Percentiles rank a stretch among this genome's conserved stretches.
These are phyloP conservation scores for Lunasporangiospora selenospora DNA, from an alignment of 192 early-diverging fungal genomes.

Conservation along the genomic window DNA sequence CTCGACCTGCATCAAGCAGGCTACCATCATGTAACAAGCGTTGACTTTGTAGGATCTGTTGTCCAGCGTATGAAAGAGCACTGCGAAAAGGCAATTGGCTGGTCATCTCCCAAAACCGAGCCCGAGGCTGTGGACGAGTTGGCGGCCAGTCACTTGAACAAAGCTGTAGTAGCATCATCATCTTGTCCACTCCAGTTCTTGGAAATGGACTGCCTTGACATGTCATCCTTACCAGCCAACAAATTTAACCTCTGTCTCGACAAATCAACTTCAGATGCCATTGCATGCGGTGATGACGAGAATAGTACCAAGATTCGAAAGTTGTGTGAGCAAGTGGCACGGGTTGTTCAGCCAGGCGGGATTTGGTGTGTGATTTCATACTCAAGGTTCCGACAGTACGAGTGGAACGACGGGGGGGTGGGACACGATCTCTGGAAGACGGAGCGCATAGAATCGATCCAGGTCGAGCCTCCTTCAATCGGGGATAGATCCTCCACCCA, in stretches of 20 bases:
- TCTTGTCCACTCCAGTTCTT: slow-evolving; percentile 25
- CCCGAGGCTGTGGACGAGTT: not conserved
- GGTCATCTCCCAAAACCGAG: not conserved
- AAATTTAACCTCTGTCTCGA: slow-evolving; percentile 20
- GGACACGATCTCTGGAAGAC: slow-evolving; percentile 21
- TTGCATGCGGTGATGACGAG: slow-evolving; percentile 32
- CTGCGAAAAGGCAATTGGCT: slow-evolving; percentile 25
- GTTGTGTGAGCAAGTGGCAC: slow-evolving; percentile 18
- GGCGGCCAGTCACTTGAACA: not conserved
- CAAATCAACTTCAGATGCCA: slow-evolving; percentile 36
- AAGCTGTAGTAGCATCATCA: not conserved
- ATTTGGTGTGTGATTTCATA: slow-evolving; percentile 32
- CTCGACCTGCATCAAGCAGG: slow-evolving; percentile 22
- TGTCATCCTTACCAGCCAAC: slow-evolving; percentile 5
- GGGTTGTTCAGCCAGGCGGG: slow-evolving; percentile 16
- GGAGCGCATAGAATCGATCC: slow-evolving; percentile 18
- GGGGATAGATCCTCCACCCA: not conserved
- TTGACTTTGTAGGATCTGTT: slow-evolving; percentile 27
- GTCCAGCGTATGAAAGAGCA: slow-evolving; percentile 23
- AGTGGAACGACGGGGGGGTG: slow-evolving; percentile 17
- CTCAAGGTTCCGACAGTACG: slow-evolving; percentile 29
- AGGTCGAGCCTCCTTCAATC: too few relatives aligned
- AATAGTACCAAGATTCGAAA: slow-evolving; percentile 19
- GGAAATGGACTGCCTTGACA: slow-evolving; percentile 36
- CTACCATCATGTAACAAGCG: slow-evolving; percentile 17